Base-by-base conservation (phyloP, 495 filamentous ascomycete species). In the Lindgomyces ingoldianus region DNA sequence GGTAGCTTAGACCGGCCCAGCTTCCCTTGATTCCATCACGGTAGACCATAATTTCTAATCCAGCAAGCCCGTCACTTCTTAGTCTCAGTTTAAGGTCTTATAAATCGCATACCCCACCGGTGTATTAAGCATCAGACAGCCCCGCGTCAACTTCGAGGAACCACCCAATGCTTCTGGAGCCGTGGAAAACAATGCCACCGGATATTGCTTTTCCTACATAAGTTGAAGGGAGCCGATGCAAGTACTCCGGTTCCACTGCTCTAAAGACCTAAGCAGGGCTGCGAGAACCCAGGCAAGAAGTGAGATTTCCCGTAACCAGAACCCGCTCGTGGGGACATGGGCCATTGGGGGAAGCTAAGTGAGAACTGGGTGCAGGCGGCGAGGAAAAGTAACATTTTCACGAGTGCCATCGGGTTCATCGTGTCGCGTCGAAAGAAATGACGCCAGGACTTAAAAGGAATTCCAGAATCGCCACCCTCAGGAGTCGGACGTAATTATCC, bases 1-100 rank as follows among this genome's bases (percentile, higher is more conserved):
- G 60, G 41, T 68, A 68, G 6, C n/a, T 62, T 19, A 59, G 58
- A 2, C 65, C 65, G 0, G 65, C 65, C 65, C 65, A 68, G n/a
- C 44, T 52, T 1, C 65, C 65, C n/a, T 54, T 59, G 27, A 68
- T 48, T 18, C 65, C 65, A 27, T 68, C 58, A 1, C 58, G 65
- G 27, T 68, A 68, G 3, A 68, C 52, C 59, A 68, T 68, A 18
- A 68, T 68, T 22, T 68, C 63, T 46, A 58, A 33, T 30, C 3
- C 27, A 21, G 4, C 27, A 9, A 26, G 14, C 22, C 19, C 10
- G 12, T 47, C 26, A 2, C 48, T 27, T 21, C 12, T 21, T 26
- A 24, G n/a, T n/a, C n/a, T n/a, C n/a, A n/a, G n/a, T n/a, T n/a
- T n/a, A 25, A 11, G 16, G 4, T 10, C 12, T 10, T 12, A 30